Evolutionary conservation across 2,329 filamentous ascomycete species (phyloP), one percentile per base, ranked within the genome.

Genomic region (Aspergillus fructus): DNA sequence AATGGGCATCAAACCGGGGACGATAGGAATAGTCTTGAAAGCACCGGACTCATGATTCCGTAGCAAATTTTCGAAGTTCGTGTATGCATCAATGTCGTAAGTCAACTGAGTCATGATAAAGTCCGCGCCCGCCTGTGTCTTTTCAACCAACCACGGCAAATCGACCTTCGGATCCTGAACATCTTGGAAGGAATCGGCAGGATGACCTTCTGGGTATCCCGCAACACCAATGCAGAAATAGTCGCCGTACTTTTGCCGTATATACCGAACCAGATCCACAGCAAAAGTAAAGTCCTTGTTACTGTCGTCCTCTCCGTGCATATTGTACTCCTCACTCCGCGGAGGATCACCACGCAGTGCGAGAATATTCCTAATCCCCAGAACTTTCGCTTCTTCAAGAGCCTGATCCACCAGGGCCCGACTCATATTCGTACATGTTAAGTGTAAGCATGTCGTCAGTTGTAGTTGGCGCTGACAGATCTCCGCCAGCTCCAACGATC

Each of bases 41-140:
- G 84, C 83, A 3, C 91, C 91, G 68, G 90, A 96, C 48, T 90
- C 85, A 68, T 99, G 91, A 53, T 88, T 84, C 59, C 92, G 82
- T 64, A 99, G 74, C 50, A 82, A 84, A 62, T 79, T 83, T 77
- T 97, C 93, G 69, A 96, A 97, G 34, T 80, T 80, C 55, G 87
- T 83, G 71, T 96, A 99, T 17, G 90, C 90, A 3, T 89, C 82
- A 23, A 92, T 83, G 70, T 97, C 92, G 74, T 96, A 99, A 76
- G 97, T 97, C 8, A 99, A 82, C 74, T 99, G 94, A 1, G 94
- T 97, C 91, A 99, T 96, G 75, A 99, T 89, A 71, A 99, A 99
- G 76, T 97, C 93, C 50, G 93, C 94, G 1, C 94, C 94, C 3
- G 94, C 94, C 66, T 88, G 82, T 1, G 89, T 89, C 81, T 99